Conservation (phyloP, 495 filamentous ascomycete species). For the Aspergillus sclerotiicarbonarius region DNA sequence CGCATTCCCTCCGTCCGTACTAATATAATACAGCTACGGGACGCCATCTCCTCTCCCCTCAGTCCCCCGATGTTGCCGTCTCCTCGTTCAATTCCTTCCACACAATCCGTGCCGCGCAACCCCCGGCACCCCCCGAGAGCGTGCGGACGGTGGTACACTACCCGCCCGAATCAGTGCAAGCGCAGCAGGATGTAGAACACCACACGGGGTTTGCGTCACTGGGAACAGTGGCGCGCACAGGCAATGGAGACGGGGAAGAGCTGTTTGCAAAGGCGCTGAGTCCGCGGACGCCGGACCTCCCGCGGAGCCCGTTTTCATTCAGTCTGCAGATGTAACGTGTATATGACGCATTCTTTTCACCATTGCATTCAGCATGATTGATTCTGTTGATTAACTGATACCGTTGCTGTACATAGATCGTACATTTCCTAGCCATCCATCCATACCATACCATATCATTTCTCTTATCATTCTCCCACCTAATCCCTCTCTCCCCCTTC, state of each 20-base stretch:
- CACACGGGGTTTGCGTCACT: conserved; percentile 37
- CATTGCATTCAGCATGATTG: no score
- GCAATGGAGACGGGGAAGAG: conserved; percentile 49
- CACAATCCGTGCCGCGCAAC: conserved; percentile 22
- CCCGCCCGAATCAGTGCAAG: conserved; percentile 42
- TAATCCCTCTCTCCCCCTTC: neutral
- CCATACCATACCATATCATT: conserved; percentile 3
- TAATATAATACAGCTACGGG: conserved; percentile 2
- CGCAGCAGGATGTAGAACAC: conserved; percentile 36
- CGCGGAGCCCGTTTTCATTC: conserved; percentile 68
- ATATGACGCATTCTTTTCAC: no score
- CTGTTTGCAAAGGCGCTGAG: conserved; percentile 80
- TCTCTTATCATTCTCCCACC: neutral
- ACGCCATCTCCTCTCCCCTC: conserved; percentile 55
- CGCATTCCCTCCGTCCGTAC: conserved; percentile 6
- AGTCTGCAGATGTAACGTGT: conserved; percentile 13
- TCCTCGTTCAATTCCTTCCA: conserved; percentile 62
- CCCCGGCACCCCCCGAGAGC: conserved; percentile 16
- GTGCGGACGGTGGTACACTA: conserved; percentile 34
- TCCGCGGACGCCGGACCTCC: conserved; percentile 75
- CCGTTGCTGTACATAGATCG: conserved; percentile 14
- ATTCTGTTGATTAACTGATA: no score
- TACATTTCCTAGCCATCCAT: conserved; percentile 7
- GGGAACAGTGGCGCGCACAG: conserved; percentile 22
- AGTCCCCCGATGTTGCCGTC: conserved; percentile 62